These are phyloP conservation scores for Trichosporon sp. DNA, from an alignment of 1,284 basidiomycete genomes.

Conservation along the genomic window DNA sequence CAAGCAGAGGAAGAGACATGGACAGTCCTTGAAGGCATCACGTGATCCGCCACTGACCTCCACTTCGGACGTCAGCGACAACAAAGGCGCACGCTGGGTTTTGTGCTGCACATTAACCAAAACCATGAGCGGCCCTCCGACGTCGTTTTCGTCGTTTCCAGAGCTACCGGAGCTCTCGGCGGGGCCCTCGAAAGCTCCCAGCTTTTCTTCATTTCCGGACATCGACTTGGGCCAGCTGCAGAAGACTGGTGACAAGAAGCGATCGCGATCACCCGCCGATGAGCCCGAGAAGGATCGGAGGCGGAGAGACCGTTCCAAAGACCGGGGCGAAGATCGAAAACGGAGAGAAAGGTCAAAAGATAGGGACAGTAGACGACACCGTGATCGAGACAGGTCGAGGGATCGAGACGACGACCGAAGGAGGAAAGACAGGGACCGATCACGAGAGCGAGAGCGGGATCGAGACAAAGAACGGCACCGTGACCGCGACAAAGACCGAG, in stretches of 20 bases:
- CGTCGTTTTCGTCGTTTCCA: conserved; percentile 17
- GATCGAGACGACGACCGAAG: neutral
- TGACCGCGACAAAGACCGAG: conserved; percentile 6
- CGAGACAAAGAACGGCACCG: conserved; percentile 2
- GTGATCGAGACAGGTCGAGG: neutral
- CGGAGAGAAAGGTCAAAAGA: neutral
- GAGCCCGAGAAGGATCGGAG: neutral
- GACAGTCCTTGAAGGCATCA: too few relatives aligned
- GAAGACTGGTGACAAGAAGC: neutral
- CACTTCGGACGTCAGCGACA: neutral
- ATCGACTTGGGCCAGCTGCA: neutral
- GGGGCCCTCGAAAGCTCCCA: neutral
- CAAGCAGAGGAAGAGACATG: too few relatives aligned
- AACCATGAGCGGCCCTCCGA: conserved; percentile 10
- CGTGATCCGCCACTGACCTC: conserved; percentile 2
- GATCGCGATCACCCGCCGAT: neutral
- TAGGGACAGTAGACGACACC: neutral
- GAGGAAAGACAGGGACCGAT: neutral
- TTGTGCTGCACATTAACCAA: neutral
- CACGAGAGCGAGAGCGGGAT: conserved; percentile 2
- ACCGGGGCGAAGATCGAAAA: neutral
- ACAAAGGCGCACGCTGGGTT: neutral
- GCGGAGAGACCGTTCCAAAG: neutral
- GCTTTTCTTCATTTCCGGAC: conserved; percentile 21
- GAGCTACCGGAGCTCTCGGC: conserved; percentile 3